Evolutionary conservation across 2,329 filamentous ascomycete species (phyloP), one percentile per base, ranked within the genome.

Genomic region (Pseudocercospora cruenta): DNA sequence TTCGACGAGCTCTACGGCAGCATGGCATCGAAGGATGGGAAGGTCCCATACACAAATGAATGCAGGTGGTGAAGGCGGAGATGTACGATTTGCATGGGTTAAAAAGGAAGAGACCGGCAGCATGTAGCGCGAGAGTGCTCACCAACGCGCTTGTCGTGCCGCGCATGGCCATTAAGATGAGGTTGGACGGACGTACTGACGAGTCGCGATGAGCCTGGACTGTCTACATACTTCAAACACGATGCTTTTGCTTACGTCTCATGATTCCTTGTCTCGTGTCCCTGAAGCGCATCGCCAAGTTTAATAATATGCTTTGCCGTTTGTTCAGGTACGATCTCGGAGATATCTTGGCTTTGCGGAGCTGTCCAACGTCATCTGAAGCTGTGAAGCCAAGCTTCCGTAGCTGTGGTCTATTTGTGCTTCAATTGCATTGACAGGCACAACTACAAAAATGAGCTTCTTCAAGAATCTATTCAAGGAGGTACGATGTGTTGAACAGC

Each of bases 381-480:
- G n/a, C 22, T 24, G 33, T n/a, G 14, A 22, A 53, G 39, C 19
- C 39, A 43, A 43, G 36, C 39, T 43, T 43, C 39, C 39, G 19
- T 5, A 55, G 51, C 51, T 55, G 22, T 26, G 21, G n/a, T 26
- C 16, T 7, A 26, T 12, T 10, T 26, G 26, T 33, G 51, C 51
- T 33, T 26, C 22, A 22, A 9, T 24, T 58, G 55, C 33, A 14
- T 43, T 58, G 33, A 43, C 31, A 14, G 21, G 55, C 3, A 33
- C 53, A 43, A 24, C 31, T 22, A 10, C 54, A 31, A 47, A 49
- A n/a, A 78, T 78, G 77, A 78, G 63, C 60, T 80, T 82, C 75
- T 81, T 82, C 75, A 82, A 81, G 71, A 79, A 80, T 67, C 72
- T 83, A 49, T 83, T 83, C 70, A 80, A 80, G 70, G 81, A 83